Conservation (phyloP, 306 rosid genomes). For the Hippophae rhamnoides region DNA sequence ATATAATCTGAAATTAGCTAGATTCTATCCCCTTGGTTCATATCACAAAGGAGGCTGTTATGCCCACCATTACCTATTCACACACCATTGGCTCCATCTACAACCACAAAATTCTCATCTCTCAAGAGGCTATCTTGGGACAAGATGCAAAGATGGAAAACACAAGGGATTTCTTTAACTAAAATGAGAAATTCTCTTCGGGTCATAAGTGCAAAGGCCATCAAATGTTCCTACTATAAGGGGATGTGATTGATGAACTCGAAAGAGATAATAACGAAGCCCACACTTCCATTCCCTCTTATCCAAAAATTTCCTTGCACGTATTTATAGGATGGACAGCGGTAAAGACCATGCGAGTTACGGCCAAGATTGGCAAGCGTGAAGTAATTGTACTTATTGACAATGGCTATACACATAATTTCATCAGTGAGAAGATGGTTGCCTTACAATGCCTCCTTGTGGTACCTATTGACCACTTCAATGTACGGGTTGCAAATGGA, state of each 20-base stretch:
- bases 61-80: not conserved
- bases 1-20: too few species aligned
- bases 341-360: too few species aligned
- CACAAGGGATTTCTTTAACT: too few species aligned
- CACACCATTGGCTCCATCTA: not conserved
- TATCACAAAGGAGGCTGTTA: not conserved
- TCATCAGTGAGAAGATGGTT: not conserved
- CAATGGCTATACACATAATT: not conserved
- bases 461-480: not conserved
- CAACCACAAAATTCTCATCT: not conserved
- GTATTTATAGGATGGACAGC: not conserved
- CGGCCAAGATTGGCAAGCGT: too few species aligned
- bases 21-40: too few species aligned
- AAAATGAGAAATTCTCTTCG: too few species aligned
- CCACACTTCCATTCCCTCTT: not conserved
- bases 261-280: not conserved
- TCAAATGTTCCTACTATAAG: too few species aligned
- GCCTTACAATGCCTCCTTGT: not conserved
- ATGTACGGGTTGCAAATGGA: not conserved
- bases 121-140: not conserved
- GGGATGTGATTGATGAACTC: too few species aligned
- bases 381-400: too few species aligned
- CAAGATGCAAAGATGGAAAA: too few species aligned
- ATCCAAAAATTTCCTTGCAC: not conserved
- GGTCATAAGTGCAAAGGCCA: too few species aligned